Base-by-base conservation (phyloP, 1,284 basidiomycete genomes). In the Malassezia brasiliensis region DNA sequence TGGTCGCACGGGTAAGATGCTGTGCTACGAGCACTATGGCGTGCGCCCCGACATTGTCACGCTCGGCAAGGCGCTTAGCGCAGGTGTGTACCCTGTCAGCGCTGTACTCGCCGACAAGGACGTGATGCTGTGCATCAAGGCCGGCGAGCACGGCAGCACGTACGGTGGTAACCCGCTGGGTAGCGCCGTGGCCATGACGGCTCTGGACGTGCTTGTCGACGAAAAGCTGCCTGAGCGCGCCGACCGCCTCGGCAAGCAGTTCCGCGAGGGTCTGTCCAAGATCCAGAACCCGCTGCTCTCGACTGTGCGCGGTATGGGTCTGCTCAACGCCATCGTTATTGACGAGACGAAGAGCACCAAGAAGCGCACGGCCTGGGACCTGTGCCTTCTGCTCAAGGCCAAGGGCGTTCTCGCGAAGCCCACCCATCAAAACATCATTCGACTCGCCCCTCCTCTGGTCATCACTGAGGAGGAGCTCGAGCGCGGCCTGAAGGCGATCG, bases 141-240 rank as follows among this genome's bases (percentile, higher is more conserved):
- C 93, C n/a, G 91, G 93, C 59, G 90, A 96, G 78, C 94, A 96
- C 69, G 90, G 91, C n/a, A 88, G 86, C 66, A 96, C 93, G 0
- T 73, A 70, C 55, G 66, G 48, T 53, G 88, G 88, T 37, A 96
- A 96, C 76, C 94, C 94, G 0, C 81, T 98, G 32, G 94, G 86
- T 10, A 94, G 89, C 66, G 93, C 94, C 17, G 88, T 96, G 11
- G 88, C 91, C 30, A 86, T 87, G 74, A 86, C 90, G 1, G 90
- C 93, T 0, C 81, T 96, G 42, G 81, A 86, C 53, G 90, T 96
- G 11, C 82, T 98, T 30, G 79, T 86, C 44, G 85, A 90, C 46
- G 93, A 98, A 78, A 79, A 85, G 50, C 81, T 98, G 39, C 82
- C 83, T 1, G 82, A 84, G 32, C 83, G 88, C 31, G 90, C 93